These are phyloP conservation scores for Cladorrhinum samala DNA, from an alignment of 495 filamentous ascomycete species.

Conservation along the genomic window DNA sequence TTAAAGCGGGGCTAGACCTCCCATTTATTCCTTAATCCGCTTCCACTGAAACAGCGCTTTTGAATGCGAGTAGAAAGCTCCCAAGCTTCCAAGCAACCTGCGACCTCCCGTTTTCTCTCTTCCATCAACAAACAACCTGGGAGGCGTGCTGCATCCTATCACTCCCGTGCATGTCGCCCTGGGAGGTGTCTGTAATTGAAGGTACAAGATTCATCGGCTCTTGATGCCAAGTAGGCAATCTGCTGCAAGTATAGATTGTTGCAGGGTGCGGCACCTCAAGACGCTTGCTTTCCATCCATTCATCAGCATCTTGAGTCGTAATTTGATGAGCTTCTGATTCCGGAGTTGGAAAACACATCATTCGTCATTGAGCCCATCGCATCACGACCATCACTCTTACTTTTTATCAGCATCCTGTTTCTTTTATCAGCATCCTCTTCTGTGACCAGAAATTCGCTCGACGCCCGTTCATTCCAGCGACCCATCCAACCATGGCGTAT, in stretches of 20 bases:
- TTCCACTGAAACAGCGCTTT: constrained; percentile 6
- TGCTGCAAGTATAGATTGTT: too few relatives aligned
- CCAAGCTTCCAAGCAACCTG: constrained; percentile 10
- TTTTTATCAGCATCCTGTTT: neutral
- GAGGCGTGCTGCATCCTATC: constrained; percentile 5
- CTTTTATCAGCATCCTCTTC: neutral
- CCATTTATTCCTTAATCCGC: neutral
- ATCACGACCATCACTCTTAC: neutral
- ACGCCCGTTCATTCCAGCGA: neutral
- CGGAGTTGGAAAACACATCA: too few relatives aligned
- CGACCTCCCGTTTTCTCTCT: constrained; percentile 9
- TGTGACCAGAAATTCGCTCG: neutral
- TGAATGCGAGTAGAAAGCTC: constrained; percentile 14
- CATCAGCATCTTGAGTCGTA: constrained; percentile 9
- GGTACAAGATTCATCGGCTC: neutral
- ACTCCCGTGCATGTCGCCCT: constrained; percentile 7
- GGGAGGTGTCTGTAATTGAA: neutral
- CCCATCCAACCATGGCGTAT: constrained; percentile 66
- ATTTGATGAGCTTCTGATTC: constrained; percentile 7
- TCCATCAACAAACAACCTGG: constrained; percentile 15
- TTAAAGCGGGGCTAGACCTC: constrained; percentile 2
- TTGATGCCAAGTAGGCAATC: neutral
- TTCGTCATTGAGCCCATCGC: neutral
- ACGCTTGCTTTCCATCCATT: neutral
- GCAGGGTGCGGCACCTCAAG: too few relatives aligned